Base-by-base conservation (phyloP, 2,329 filamentous ascomycete species). In the Helicocarpus griseus region DNA sequence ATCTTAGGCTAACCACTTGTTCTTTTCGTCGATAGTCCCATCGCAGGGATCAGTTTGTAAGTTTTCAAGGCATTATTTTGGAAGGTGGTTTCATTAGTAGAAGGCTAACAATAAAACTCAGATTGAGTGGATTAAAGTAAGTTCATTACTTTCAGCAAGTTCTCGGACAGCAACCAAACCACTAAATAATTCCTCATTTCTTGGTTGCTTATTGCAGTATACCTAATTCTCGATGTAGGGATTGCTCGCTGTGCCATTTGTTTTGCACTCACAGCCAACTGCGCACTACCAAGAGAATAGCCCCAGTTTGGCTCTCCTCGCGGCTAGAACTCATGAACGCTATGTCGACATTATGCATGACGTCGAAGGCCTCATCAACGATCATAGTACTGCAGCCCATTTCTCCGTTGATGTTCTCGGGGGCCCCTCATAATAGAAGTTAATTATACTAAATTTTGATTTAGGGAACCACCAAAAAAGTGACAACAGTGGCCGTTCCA, bases 331-430 rank as follows among this genome's bases (percentile, higher is more conserved):
- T 24, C 89, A 93, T 64, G 78, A 86, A 52, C 83, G 93, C 56
- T 98, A 97, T 72, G 87, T 87, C 45, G 91, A 98, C 69, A 96
- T 97, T 62, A 88, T 97, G 80, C 80, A 83, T 54, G 93, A 97
- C 69, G 87, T 98, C 1, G 93, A 98, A 69, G 77, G 81, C 51
- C 85, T 98, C 71, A 86, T 98, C 60, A 84, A 89, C 58, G 90
- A 96, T 64, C 90, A 97, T 70, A 95, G 87, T 90, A 69, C 60
- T 74, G 62, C 2, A 48, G 26, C 36, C 33, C 22, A 26, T 4
- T 5, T 14, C 26, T 22, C 33, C 2, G 29, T 52, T 35, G 21
- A 22, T 13, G 5, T 26, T 39, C 58, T 21, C 50, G 49, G n/a
- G 21, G 22, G 21, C 14, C 17, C 43, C 21, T 29, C 41, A 45